Base-by-base conservation (phyloP, 148 eudicot species). In the Agrostemma githago region DNA sequence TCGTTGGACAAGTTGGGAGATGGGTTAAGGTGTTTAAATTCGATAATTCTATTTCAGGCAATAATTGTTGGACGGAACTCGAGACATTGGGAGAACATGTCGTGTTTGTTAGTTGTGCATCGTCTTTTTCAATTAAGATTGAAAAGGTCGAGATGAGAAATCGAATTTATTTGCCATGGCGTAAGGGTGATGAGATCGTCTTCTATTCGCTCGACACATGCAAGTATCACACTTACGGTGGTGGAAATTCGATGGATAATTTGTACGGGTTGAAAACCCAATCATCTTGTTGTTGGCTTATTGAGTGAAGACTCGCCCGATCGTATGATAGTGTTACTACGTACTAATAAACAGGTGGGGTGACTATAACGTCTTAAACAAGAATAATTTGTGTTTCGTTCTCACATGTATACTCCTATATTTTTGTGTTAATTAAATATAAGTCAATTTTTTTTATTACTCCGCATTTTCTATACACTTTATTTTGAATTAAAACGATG, bases 1-100 rank as follows among this genome's bases (percentile, higher is more conserved):
- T 76, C 21, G 26, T 76, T 20, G 67, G 66, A 3, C 9, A 44
- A 26, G 0, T 20, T 39, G 79, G 73, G 12, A 68, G 79, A 26
- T 62, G n/a, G 38, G 34, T 69, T 38, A 46, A 48, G 6, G 37
- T 76, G 68, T 75, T 75, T 20, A 67, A 26, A 12, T 58, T 75
- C 58, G 37, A 75, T 1, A 26, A 26, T 26, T 0, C 34, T 20
- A 8, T 19, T n/a, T n/a, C 41, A 15, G 34, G 34, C 1, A 21
- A 42, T 3, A 37, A 34, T 6, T 5, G 20, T 16, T 76, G 79
- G 73, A 9, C 26, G 14, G 16, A 59, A 53, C 17, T 75, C 3
- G 11, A 75, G 40, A 19, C 42, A 42, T 59, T 75, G 62, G 73
- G 34, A 21, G 54, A 69, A 7, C 10, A 76, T 17, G 16, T 20